Conservation (phyloP, 495 filamentous ascomycete species). For the Penicillium cosmopolitanum region DNA sequence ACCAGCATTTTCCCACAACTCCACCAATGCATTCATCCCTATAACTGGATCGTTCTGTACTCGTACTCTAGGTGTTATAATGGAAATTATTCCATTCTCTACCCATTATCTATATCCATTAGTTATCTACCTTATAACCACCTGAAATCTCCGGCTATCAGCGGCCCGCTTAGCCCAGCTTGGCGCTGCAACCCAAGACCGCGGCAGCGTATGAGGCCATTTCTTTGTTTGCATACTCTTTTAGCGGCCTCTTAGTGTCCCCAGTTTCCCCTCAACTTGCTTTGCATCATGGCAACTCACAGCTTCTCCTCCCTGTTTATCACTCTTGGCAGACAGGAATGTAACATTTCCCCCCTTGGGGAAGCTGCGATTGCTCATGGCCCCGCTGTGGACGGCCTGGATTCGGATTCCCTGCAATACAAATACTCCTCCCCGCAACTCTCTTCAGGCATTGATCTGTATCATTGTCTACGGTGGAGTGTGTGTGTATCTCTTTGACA, state of each 20-base stretch:
- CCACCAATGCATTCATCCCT: too few relatives aligned
- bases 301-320: slow-evolving; percentile 18
- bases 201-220: neutral
- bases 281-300: slow-evolving; percentile 1
- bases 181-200: slow-evolving; percentile 38
- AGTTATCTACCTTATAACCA: neutral
- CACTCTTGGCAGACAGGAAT: slow-evolving; percentile 29
- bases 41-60: too few relatives aligned
- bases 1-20: neutral
- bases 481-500: slow-evolving; percentile 9
- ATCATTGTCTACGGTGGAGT: slow-evolving; percentile 11
- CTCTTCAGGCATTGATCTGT: slow-evolving; percentile 2
- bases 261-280: neutral
- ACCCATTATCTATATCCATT: neutral
- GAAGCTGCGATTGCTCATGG: slow-evolving; percentile 11
- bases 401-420: slow-evolving; percentile 5
- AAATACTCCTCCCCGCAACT: slow-evolving; percentile 1
- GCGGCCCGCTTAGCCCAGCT: slow-evolving; percentile 18
- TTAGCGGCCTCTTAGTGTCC: neutral
- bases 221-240: slow-evolving; percentile 9
- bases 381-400: slow-evolving; percentile 4
- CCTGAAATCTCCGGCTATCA: slow-evolving; percentile 14
- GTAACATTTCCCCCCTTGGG: slow-evolving; percentile 29
- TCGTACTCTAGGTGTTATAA: neutral
- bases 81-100: neutral